Base-by-base conservation (phyloP, 495 filamentous ascomycete genomes). In the Penicillium alfredii region DNA sequence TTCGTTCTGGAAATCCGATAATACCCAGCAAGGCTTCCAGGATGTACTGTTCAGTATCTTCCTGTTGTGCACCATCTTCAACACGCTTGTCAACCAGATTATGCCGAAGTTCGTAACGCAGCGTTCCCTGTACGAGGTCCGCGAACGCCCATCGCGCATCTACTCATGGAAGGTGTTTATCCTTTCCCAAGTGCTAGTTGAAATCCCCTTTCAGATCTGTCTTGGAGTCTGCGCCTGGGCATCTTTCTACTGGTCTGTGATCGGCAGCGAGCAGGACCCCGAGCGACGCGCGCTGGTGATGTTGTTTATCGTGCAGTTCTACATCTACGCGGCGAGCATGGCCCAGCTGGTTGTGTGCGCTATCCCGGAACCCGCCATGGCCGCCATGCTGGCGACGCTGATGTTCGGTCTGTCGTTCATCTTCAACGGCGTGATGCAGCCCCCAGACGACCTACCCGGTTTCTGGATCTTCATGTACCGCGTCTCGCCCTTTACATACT, bases 21-120 rank as follows among this genome's bases (percentile, higher is more conserved):
- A 76, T 52, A 70, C 73, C 1, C 64, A 77, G 8, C 83, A 89
- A 53, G 88, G 86, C 19, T 74, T 93, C 12, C 86, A 89, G 51
- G 87, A 89, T 49, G 77, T 82, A 42, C 76, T 92, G 41, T 92
- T 92, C 56, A 69, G 76, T 53, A 76, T 93, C 55, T 92, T 94
- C 69, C 73, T 88, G 49, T 60, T 94, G 5, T 68, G 83, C 35
- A 83, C 76, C 6, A 75, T 94, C 33, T 83, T 88, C 60, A 73
- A 72, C 44, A 75, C 81, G 23, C 64, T 88, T 10, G 75, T 81
- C 16, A 75, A 86, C 49, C 50, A 61, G 38, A 72, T 77, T 24
- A 69, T 70, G 62, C 71, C 69, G 4, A 56, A 58, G 18, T 75
- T 73, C 40, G 59, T 74, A 13, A 55, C 47, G 1, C 64, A 70